Evolutionary conservation across 495 filamentous ascomycete genomes (phyloP), one percentile per base, ranked within the genome.

Genomic region (Lasiosphaeriaceae sp.): DNA sequence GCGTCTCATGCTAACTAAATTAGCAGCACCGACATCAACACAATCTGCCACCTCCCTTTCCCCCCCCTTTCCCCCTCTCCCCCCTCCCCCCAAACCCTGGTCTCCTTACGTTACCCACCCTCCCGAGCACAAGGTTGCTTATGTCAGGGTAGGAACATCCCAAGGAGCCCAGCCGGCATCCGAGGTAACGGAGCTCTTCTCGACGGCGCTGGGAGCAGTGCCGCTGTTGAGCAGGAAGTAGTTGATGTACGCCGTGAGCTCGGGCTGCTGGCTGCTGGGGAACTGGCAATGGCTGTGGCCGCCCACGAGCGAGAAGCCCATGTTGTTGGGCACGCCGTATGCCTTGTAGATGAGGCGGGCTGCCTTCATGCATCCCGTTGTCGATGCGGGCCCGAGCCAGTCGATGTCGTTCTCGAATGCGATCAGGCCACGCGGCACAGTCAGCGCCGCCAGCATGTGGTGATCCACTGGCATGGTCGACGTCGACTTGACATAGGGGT

Each of bases 261-360:
- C 77, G 45, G 74, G 14, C 52, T 76, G 67, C 70, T 66, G 64
- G 20, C 44, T 24, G 21, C 68, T 73, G 71, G 81, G 81, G 72
- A 85, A 85, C 64, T 58, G 50, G 67, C 82, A 85, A 63, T 85
- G 82, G 50, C 57, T 60, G 69, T 84, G 80, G 47, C 72, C 74
- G 31, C 80, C 78, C 39, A 77, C 68, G 50, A 79, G 73, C 20
- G 78, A 78, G 69, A 78, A 82, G 16, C 81, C 81, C 74, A 83
- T 79, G 68, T 77, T 74, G 57, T 70, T 72, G 45, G 74, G 66
- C 0, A 70, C 76, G 41, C 80, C 80, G 26, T 77, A 65, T 16
- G 75, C 74, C 67, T 80, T 72, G 69, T 82, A 85, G 57, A 78
- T 73, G 47, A 71, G 54, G 45, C 75, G 72, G 3, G 69, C 81